Evolutionary conservation across 2,329 filamentous ascomycete genomes (phyloP), one percentile per base, ranked within the genome.

Genomic region (Epichloe brachyelytri): DNA sequence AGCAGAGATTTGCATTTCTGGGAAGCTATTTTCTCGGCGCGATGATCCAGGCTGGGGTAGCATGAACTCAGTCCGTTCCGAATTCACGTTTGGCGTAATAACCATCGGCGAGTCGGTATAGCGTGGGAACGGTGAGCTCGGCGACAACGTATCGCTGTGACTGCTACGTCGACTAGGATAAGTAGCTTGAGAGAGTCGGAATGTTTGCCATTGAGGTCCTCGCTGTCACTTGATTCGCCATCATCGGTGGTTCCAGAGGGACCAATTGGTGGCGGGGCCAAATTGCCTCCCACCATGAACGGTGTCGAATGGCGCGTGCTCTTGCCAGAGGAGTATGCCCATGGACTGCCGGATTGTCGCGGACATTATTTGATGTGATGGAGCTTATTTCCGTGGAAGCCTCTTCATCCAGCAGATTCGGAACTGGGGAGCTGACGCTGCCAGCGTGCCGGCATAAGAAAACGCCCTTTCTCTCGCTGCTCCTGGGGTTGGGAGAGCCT

Each of bases 91-190:
- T 6, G 75, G 72, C 1, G 71, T 71, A 44, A 76, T 59, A 5
- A 65, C 50, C 26, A 68, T 59, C 1, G 77, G 75, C 1, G 76
- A 78, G 54, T 90, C 86, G 2, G 76, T 74, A 56, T 81, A 86
- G 5, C 72, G 66, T 1, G 86, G 86, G 55, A 93, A 91, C 0
- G 85, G 83, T 4, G 79, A 77, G 4, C 73, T 66, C 1, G 75
- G 72, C 2, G 76, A 74, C 0, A 75, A 75, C 19, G 62, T 62
- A 22, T 68, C 69, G 51, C 72, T 77, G 26, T 68, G 64, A 43
- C 65, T 69, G 46, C 67, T 65, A 14, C 65, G 64, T 2, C 68
- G 68, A 43, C 68, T 71, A 1, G 76, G 33, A 78, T 79, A 15
- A 71, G 68, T 8, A 79, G 62, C 17, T 66, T 66, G 11, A 76